phyloP scores from a whole-genome alignment of 2,329 filamentous ascomycete species.

The Eurotiales sp. region DNA sequence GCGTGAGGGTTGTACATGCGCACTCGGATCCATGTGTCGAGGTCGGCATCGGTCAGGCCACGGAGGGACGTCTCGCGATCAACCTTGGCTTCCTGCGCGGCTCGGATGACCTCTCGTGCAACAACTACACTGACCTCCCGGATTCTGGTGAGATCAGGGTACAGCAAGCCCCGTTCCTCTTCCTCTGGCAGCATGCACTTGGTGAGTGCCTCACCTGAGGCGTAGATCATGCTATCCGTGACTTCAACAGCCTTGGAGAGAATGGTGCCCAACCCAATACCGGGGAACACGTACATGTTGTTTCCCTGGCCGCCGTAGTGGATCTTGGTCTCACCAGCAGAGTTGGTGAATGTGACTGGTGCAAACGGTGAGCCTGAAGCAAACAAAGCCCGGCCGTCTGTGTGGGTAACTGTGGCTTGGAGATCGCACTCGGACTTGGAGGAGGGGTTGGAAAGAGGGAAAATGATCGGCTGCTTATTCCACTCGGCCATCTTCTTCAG shows the following conservation, averaged over 20 bases:
- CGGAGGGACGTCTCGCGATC: conserved; percentile 46
- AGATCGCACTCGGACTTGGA: conserved; percentile 98
- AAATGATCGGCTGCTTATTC: conserved; percentile 82
- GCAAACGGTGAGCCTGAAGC: conserved; percentile 93
- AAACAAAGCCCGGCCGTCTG: conserved; percentile 86
- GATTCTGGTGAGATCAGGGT: conserved; percentile 87
- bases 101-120: conserved; percentile 88
- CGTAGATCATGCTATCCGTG: conserved; percentile 96
- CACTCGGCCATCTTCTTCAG: conserved; percentile 60
- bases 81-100: conserved; percentile 77
- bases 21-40: conserved; percentile 47
- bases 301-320: conserved; percentile 77
- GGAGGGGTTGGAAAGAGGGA: conserved; percentile 93
- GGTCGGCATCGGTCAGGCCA: conserved; percentile 38
- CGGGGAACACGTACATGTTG: conserved; percentile 92
- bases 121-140: conserved; percentile 84
- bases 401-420: conserved; percentile 86
- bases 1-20: conserved; percentile 49
- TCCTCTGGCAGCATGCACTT: conserved; percentile 77
- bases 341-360: conserved; percentile 61
- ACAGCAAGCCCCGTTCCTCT: conserved; percentile 77
- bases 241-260: conserved; percentile 81
- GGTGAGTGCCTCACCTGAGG: conserved; percentile 76
- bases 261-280: conserved; percentile 89
- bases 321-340: conserved; percentile 56